These are phyloP conservation scores for Jamesozyma piceae DNA, from an alignment of 805 yeast genomes.

Conservation along the genomic window DNA sequence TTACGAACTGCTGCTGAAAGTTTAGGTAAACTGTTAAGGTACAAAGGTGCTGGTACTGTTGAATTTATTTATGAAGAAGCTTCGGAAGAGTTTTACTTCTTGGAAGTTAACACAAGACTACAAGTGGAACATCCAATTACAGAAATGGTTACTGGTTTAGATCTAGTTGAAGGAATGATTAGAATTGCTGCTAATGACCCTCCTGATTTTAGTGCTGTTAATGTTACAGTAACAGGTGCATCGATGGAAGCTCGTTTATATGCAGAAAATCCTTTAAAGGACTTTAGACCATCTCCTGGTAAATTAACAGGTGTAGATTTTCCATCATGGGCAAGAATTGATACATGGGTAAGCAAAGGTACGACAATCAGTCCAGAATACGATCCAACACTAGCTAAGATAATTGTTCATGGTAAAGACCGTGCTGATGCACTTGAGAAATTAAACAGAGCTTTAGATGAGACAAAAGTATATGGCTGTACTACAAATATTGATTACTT, in stretches of 20 bases:
- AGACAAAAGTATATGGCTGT: slow-evolving; percentile 83
- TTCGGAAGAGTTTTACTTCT: slow-evolving; percentile 83
- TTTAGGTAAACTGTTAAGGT: slow-evolving; percentile 71
- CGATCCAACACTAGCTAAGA: slow-evolving; percentile 93
- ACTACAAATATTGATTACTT: slow-evolving; percentile 84
- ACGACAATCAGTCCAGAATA: slow-evolving; percentile 83
- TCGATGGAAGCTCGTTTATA: slow-evolving; percentile 95
- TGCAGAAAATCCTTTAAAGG: slow-evolving; percentile 95
- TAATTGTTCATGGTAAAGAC: slow-evolving; percentile 87
- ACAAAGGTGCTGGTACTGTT: slow-evolving; percentile 96
- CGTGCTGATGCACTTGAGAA: slow-evolving; percentile 75
- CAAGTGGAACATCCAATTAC: slow-evolving; percentile 98
- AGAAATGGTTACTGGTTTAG: slow-evolving; percentile 89
- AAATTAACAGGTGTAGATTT: slow-evolving; percentile 75
- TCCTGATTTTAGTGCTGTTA: slow-evolving; percentile 56
- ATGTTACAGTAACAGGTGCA: slow-evolving; percentile 64
- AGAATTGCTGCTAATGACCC: slow-evolving; percentile 82
- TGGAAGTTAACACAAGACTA: slow-evolving; percentile 92
- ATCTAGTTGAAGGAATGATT: slow-evolving; percentile 95
- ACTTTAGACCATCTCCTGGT: slow-evolving; percentile 94
- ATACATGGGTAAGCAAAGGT: slow-evolving; percentile 89
- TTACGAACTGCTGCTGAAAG: slow-evolving; percentile 82
- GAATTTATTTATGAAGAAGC: slow-evolving; percentile 85
- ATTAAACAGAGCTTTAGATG: slow-evolving; percentile 70
- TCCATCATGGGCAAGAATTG: slow-evolving; percentile 89